Evolutionary conservation across 129 eudicot species (phyloP).

Genomic region (Lactuca saligna): DNA sequence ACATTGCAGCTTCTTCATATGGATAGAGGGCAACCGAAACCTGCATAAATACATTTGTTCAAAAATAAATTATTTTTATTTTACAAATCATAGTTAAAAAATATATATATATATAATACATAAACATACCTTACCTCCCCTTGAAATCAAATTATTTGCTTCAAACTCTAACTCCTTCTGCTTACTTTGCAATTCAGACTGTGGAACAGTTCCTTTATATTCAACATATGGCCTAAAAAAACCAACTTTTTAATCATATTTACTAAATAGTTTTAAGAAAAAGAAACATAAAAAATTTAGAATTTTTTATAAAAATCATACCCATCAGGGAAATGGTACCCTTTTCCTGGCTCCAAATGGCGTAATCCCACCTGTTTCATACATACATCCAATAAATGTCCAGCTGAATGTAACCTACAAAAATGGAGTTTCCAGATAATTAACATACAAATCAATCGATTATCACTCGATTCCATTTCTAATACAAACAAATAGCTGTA

Average conservation of each 20-base stretch:
- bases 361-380: constrained; percentile 68
- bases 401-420: constrained; percentile 87
- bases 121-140: constrained; percentile 64
- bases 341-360: constrained; percentile 76
- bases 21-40: constrained; percentile 62
- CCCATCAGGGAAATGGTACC: constrained; percentile 92
- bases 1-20: constrained; percentile 60
- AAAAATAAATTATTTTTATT: background rate
- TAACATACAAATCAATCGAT: no score
- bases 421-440: background rate
- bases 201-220: constrained; percentile 72
- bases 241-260: constrained; percentile 3
- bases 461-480: no score
- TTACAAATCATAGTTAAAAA: background rate
- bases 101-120: background rate
- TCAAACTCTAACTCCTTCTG: constrained; percentile 59
- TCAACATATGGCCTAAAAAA: constrained; percentile 79
- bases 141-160: constrained; percentile 58
- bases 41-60: constrained; percentile 33
- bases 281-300: background rate
- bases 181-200: constrained; percentile 63
- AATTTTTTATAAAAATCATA: constrained; percentile 34
- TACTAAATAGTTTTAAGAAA: background rate
- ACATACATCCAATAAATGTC: constrained; percentile 86
- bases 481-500: no score